Percentiles rank a stretch among this genome's conserved stretches.
These are phyloP conservation scores for Colletotrichum caudatum DNA, from an alignment of 2,329 filamentous ascomycete genomes.

Conservation along the genomic window DNA sequence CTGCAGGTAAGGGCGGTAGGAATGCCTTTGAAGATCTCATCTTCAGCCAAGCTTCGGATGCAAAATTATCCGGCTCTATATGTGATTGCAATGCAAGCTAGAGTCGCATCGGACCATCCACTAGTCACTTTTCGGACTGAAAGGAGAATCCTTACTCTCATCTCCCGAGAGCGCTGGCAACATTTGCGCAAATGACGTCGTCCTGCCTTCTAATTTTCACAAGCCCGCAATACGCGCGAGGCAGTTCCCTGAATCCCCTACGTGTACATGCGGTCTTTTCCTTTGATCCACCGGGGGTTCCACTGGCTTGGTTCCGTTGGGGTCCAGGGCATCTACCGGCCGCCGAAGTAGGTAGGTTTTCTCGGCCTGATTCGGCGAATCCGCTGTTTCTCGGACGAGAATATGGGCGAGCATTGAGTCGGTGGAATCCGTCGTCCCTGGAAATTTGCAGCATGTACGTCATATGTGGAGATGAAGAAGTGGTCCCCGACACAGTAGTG, in stretches of 20 bases:
- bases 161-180: neutral
- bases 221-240: conserved; percentile 28
- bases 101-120: neutral
- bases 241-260: conserved; percentile 18
- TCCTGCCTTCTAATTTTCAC: neutral
- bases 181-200: conserved; percentile 22
- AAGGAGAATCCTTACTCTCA: neutral
- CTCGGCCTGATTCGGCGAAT: conserved; percentile 31
- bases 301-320: conserved; percentile 14
- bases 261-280: conserved; percentile 11
- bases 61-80: neutral
- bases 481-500: conserved; percentile 9
- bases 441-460: conserved; percentile 24
- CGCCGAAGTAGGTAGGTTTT: neutral
- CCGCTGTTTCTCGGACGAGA: conserved; percentile 5
- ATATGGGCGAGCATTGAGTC: conserved; percentile 10
- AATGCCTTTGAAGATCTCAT: neutral
- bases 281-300: conserved; percentile 26
- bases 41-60: neutral
- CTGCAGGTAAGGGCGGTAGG: neutral
- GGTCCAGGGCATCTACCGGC: conserved; percentile 13
- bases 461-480: conserved; percentile 34
- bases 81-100: neutral
- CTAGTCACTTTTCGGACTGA: neutral
- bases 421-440: conserved; percentile 22